phyloP scores from a whole-genome alignment of 2,329 filamentous ascomycete species.

The Cladosporium sp. region DNA sequence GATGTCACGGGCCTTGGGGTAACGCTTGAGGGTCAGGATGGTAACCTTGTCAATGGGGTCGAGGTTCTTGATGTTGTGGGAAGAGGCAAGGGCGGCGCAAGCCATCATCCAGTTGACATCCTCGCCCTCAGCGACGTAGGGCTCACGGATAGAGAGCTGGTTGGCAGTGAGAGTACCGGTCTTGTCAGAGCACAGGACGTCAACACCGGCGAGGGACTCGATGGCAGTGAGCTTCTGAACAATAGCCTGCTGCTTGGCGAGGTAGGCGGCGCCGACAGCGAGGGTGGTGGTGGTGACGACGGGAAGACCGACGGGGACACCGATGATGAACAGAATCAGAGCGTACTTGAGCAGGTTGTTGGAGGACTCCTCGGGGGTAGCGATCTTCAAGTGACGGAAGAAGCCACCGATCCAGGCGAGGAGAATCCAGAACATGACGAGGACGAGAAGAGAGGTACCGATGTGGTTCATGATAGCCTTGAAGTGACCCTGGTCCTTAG shows the following conservation, averaged over 20 bases:
- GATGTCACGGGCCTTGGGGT: slow-evolving; percentile 76
- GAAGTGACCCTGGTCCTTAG: slow-evolving; percentile 76
- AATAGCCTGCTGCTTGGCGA: slow-evolving; percentile 76
- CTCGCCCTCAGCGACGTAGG: slow-evolving; percentile 73
- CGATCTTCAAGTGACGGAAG: slow-evolving; percentile 69
- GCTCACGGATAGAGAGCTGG: slow-evolving; percentile 75
- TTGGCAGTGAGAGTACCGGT: slow-evolving; percentile 76
- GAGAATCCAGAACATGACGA: slow-evolving; percentile 78
- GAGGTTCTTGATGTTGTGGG: slow-evolving; percentile 76
- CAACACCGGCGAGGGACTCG: slow-evolving; percentile 74
- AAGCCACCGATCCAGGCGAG: slow-evolving; percentile 77
- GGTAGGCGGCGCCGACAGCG: slow-evolving; percentile 74
- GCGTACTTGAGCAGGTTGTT: slow-evolving; percentile 69
- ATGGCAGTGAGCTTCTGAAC: slow-evolving; percentile 80
- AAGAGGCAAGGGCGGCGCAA: slow-evolving; percentile 73
- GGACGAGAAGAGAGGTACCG: slow-evolving; percentile 70
- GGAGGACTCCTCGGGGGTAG: slow-evolving; percentile 59
- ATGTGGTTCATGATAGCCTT: slow-evolving; percentile 84
- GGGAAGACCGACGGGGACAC: slow-evolving; percentile 77
- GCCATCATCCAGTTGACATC: slow-evolving; percentile 87
- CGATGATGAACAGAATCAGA: slow-evolving; percentile 72
- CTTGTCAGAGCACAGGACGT: slow-evolving; percentile 81
- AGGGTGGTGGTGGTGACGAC: slow-evolving; percentile 78
- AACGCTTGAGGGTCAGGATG: slow-evolving; percentile 72
- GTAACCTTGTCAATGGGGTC: slow-evolving; percentile 81